Evolutionary conservation across 345 rosid genomes (phyloP).

Genomic region (Erysimum cheiranthoides): DNA sequence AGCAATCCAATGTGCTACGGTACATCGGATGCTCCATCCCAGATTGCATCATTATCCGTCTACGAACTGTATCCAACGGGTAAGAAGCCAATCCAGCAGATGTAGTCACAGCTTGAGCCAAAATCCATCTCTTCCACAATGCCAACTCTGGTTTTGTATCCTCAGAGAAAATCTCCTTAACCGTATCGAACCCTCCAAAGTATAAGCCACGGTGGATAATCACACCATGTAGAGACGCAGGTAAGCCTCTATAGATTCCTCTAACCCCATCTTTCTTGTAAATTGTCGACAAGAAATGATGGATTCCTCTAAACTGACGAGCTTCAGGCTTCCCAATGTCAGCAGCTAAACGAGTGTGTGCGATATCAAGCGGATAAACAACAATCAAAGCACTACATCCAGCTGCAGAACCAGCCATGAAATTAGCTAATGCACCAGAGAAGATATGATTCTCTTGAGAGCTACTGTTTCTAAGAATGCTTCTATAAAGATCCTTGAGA

Average conservation of each 20-base stretch:
- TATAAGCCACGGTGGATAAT: slow-evolving; percentile 83
- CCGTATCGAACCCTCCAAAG: slow-evolving; percentile 93
- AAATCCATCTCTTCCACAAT: slow-evolving; percentile 86
- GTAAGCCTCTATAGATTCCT: slow-evolving; percentile 91
- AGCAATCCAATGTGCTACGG: slow-evolving; percentile 70
- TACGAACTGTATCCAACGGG: slow-evolving; percentile 87
- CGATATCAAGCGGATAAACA: slow-evolving; percentile 92
- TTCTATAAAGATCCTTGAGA: slow-evolving; percentile 85
- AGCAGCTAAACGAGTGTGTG: slow-evolving; percentile 93
- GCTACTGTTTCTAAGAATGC: slow-evolving; percentile 65
- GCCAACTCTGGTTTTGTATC: slow-evolving; percentile 63
- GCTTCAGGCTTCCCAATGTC: slow-evolving; percentile 75
- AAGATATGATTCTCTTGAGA: slow-evolving; percentile 53
- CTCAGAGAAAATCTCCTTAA: slow-evolving; percentile 72
- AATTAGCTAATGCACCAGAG: slow-evolving; percentile 84
- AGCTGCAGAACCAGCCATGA: slow-evolving; percentile 88
- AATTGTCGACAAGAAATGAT: slow-evolving; percentile 81
- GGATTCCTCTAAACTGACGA: slow-evolving; percentile 88
- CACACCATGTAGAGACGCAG: slow-evolving; percentile 91
- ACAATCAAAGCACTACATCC: slow-evolving; percentile 82
- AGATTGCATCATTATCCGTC: slow-evolving; percentile 98
- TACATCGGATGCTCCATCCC: slow-evolving; percentile 84
- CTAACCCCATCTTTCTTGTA: slow-evolving; percentile 70
- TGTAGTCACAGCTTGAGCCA: slow-evolving; percentile 90
- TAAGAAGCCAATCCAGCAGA: slow-evolving; percentile 88